Conservation (phyloP, 108 stramenopile genomes). For the Aureococcus anophagefferens region DNA sequence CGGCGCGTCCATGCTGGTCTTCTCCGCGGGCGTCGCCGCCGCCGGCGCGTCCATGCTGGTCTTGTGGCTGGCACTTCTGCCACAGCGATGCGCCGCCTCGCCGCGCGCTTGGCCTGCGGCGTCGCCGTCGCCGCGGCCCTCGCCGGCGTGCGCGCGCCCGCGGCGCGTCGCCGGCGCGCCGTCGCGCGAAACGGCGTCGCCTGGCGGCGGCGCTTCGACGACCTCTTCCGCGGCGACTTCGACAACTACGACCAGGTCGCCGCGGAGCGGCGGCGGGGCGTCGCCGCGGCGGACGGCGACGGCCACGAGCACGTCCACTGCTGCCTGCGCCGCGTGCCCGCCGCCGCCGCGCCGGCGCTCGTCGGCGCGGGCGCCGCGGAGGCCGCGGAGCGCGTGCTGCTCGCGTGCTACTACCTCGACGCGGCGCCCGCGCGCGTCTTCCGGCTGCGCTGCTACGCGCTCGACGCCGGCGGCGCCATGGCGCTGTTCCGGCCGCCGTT, state of each 20-base stretch:
- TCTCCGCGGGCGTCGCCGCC: too few relatives aligned
- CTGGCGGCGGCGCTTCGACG: background rate
- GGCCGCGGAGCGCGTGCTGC: background rate
- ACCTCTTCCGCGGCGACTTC: background rate
- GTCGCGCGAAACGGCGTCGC: too few relatives aligned
- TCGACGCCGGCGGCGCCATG: background rate
- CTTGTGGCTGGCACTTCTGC: too few relatives aligned
- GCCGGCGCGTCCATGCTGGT: too few relatives aligned
- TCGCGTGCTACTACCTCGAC: conserved; percentile 2
- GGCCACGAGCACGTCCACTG: conserved; percentile 1
- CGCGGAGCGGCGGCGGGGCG: background rate
- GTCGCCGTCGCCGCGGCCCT: too few relatives aligned
- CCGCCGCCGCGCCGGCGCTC: background rate
- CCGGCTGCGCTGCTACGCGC: background rate
- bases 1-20: too few relatives aligned
- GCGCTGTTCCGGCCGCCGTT: background rate
- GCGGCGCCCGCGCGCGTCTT: background rate
- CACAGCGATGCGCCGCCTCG: too few relatives aligned
- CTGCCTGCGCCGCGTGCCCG: background rate
- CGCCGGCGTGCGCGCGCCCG: too few relatives aligned
- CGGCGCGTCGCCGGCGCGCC: too few relatives aligned
- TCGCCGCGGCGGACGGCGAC: background rate
- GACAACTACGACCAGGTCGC: background rate
- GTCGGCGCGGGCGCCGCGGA: background rate
- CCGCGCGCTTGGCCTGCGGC: too few relatives aligned